These are phyloP conservation scores for Auriscalpium vulgare DNA, from an alignment of 768 basidiomycete species.

Conservation along the genomic window DNA sequence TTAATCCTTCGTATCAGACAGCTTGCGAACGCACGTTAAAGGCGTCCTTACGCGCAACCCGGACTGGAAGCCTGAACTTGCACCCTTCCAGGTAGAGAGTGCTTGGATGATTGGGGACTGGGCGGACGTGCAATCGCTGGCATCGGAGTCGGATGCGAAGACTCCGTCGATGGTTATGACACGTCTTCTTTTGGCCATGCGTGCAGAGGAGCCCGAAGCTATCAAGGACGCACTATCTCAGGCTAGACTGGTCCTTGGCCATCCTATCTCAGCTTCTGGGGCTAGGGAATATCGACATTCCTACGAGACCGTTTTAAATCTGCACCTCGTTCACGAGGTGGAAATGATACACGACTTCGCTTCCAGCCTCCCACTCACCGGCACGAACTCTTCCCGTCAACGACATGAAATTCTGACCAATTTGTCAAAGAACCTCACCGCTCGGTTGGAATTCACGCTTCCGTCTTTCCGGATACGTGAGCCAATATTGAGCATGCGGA, in stretches of 20 bases:
- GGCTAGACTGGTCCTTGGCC: constrained; percentile 69
- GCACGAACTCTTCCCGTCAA: constrained; percentile 28
- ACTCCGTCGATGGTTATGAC: constrained; percentile 68
- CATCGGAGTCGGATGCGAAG: constrained; percentile 39
- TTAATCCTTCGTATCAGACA: constrained; percentile 47
- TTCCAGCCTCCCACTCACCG: constrained; percentile 28
- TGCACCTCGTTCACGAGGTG: constrained; percentile 84
- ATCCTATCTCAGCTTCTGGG: constrained; percentile 75
- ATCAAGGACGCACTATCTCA: constrained; percentile 46
- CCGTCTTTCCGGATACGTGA: constrained; percentile 88
- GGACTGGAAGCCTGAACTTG: constrained; percentile 69
- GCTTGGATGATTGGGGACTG: constrained; percentile 96
- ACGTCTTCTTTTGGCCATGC: constrained; percentile 74
- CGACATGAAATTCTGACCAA: constrained; percentile 31
- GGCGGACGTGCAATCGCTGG: constrained; percentile 65
- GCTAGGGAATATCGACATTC: constrained; percentile 74
- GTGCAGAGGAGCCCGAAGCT: constrained; percentile 36
- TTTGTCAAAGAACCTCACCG: constrained; percentile 44
- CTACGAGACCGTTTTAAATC: constrained; percentile 77
- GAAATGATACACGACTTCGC: constrained; percentile 52
- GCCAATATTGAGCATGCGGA: constrained; percentile 80
- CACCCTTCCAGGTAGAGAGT: constrained; percentile 85
- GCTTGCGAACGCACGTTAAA: constrained; percentile 86
- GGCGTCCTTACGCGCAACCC: constrained; percentile 84
- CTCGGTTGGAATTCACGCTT: constrained; percentile 67